A percentile compares a stretch with the other conserved stretches of the same genome.
phyloP scores from a whole-genome alignment of 495 filamentous ascomycete genomes.

The Alectoria sarmentosa region DNA sequence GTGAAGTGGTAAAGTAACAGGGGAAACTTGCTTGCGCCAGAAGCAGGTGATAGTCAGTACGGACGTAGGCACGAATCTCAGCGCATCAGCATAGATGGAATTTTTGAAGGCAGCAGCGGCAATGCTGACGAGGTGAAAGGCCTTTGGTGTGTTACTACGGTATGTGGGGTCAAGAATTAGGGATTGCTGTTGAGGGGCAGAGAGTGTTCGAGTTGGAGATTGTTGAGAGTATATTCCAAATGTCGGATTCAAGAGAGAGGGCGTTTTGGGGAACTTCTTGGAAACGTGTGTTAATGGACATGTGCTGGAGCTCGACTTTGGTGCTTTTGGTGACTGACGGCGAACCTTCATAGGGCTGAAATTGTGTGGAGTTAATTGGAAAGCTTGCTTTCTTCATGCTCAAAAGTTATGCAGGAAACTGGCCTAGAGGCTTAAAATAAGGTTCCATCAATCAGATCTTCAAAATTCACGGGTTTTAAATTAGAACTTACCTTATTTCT shows the following conservation, averaged over 20 bases:
- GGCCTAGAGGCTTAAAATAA: too few species aligned
- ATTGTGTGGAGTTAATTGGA: too few species aligned
- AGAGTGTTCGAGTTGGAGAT: not conserved
- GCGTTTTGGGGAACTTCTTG: not conserved
- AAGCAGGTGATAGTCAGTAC: not conserved
- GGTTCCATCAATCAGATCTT: too few species aligned
- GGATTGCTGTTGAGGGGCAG: not conserved
- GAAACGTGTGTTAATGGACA: not conserved
- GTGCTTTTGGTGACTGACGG: too few species aligned
- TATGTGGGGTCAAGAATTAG: not conserved
- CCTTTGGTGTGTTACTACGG: not conserved
- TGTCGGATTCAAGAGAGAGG: not conserved
- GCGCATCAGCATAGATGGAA: too few species aligned
- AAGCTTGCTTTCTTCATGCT: too few species aligned
- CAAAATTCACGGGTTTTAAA: too few species aligned
- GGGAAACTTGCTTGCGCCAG: not conserved
- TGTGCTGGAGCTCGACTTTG: too few species aligned
- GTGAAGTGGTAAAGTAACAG: not conserved
- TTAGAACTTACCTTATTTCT: too few species aligned
- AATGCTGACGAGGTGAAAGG: not conserved
- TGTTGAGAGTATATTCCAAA: not conserved
- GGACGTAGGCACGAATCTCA: not conserved
- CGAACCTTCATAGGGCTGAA: conserved; percentile 7
- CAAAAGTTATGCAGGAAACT: too few species aligned
- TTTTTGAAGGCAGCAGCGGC: not conserved